Evolutionary conservation across 23 red algal species (phyloP), one percentile per base, ranked within the genome.

Genomic region (Porphyridium purpureum): DNA sequence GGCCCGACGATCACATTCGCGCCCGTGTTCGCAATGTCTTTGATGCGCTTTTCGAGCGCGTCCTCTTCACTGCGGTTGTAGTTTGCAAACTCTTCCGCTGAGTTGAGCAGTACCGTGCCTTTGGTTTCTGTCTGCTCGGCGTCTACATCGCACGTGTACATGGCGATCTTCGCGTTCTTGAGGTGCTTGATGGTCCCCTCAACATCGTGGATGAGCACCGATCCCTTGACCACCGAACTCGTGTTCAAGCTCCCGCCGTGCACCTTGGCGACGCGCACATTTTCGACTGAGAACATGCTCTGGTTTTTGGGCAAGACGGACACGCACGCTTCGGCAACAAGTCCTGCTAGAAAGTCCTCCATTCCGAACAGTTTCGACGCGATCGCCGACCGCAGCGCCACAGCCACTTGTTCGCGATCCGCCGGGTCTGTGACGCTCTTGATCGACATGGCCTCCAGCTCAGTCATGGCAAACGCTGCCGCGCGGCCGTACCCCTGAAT

Each of bases 51-150:
- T 29, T 80, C 90, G 24, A 98, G 15, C 50, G 69, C 44, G 2
- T 57, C 28, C 52, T 98, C 90, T 53, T 98, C 90, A 11, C 67
- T 75, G 40, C 76, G 80, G 47, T 55, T 86, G 55, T 98, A 98
- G 25, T 75, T 70, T 25, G 66, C 60, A 36, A 98, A 70, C 51
- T 98, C 80, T 31, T 80, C 53, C 0, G 78, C 76, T 0, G 80
- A 86, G 31, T 86, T 83, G 5, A 98, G 69, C 24, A 98, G 60
- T 21, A 98, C 90, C 25, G 90, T 98, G 1, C 90, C 90, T 67
- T 98, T 98, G 6, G 90, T 98, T 59, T 98, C 90, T 34, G 79
- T 71, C 64, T 70, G 75, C 5, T 64, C 56, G 24, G 72, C 70
- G 42, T 98, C 90, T 31, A 98, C 67, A 33, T 98, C 90, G 48